These are phyloP conservation scores for Plasmodium blacklocki DNA, from an alignment of 169 alveolate genomes.

Conservation along the genomic window DNA sequence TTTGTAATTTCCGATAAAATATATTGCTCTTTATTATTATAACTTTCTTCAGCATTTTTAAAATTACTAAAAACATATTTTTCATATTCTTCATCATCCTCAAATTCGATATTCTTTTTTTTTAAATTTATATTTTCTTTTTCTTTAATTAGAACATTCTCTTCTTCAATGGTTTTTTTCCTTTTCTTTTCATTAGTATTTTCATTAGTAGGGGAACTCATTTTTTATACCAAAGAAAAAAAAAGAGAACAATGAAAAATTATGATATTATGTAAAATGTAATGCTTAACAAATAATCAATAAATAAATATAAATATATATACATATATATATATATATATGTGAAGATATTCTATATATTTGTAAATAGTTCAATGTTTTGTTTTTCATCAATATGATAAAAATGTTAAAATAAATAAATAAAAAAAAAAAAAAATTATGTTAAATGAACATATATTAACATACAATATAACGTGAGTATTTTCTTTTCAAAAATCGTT, in stretches of 20 bases:
- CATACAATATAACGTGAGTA: too few relatives aligned
- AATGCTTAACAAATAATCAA: too few relatives aligned
- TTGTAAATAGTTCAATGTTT: too few relatives aligned
- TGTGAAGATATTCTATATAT: too few relatives aligned
- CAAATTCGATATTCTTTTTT: conserved; percentile 56
- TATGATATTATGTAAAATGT: neutral
- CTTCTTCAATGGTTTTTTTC: conserved; percentile 27
- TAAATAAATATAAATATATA: too few relatives aligned
- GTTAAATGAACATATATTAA: too few relatives aligned
- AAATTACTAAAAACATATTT: conserved; percentile 39
- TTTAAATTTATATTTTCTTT: conserved; percentile 5
- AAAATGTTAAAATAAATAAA: too few relatives aligned
- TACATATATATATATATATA: too few relatives aligned
- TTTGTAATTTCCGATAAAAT: conserved; percentile 53
- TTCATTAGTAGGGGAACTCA: neutral
- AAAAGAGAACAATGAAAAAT: neutral
- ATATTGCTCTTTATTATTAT: conserved; percentile 13
- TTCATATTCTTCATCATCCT: conserved; percentile 73
- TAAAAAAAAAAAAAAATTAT: too few relatives aligned
- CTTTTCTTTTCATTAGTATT: conserved; percentile 18
- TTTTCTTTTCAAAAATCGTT: too few relatives aligned
- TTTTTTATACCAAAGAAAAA: neutral
- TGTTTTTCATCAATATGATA: too few relatives aligned
- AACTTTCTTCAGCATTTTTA: conserved; percentile 17
- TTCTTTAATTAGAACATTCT: neutral